These are phyloP conservation scores for Apiospora kogelbergensis DNA, from an alignment of 2,329 filamentous ascomycete species.

Conservation along the genomic window DNA sequence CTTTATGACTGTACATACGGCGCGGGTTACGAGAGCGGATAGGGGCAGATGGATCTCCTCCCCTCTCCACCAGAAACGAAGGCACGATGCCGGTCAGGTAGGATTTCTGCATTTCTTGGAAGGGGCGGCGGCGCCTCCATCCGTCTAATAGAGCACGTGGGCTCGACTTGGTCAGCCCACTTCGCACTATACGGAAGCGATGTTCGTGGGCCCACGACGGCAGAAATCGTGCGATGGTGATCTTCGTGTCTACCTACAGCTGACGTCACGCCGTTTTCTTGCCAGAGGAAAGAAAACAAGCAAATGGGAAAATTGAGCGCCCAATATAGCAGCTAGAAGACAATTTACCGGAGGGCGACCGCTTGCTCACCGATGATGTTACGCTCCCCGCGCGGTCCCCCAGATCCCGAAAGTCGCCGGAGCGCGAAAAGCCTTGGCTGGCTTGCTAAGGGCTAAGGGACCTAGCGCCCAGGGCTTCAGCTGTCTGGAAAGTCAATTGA, in stretches of 20 bases:
- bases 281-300: background rate
- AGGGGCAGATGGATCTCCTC: background rate
- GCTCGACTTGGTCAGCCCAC: background rate
- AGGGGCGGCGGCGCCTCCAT: background rate
- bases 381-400: background rate
- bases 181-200: background rate
- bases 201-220: background rate
- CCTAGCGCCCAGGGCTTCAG: background rate
- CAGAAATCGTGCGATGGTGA: background rate
- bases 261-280: background rate
- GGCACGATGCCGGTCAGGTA: background rate
- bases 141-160: background rate
- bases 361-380: background rate
- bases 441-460: background rate
- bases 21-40: background rate
- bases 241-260: background rate
- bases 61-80: background rate
- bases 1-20: background rate
- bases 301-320: background rate
- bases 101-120: background rate
- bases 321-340: background rate
- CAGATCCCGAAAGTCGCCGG: background rate
- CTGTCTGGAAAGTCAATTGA: constrained; percentile 6
- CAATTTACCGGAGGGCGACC: background rate
- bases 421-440: background rate